These are phyloP conservation scores for Glomus cerebriforme DNA, from an alignment of 192 early-diverging fungal species.

Conservation along the genomic window DNA sequence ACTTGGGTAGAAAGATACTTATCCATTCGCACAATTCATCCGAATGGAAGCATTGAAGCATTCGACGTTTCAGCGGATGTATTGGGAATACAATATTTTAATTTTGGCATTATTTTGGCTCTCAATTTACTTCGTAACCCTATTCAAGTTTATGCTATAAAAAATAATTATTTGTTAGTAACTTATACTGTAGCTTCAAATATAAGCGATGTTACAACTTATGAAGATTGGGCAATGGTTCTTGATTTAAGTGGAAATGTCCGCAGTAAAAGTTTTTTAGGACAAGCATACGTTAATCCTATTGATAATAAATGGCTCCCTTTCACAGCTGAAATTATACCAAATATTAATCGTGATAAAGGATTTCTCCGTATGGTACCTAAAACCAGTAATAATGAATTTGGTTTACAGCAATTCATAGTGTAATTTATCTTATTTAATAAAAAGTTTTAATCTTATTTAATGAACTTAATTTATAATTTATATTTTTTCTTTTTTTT, in stretches of 20 bases:
- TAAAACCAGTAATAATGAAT: not conserved
- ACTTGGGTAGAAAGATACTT: too few relatives aligned
- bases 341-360: not conserved
- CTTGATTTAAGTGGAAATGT: not conserved
- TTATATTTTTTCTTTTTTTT: too few relatives aligned
- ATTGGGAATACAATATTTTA: too few relatives aligned
- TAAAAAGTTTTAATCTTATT: not conserved
- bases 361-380: not conserved
- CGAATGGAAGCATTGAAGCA: too few relatives aligned
- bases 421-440: not conserved
- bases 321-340: not conserved
- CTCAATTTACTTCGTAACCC: not conserved
- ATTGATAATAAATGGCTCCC: not conserved
- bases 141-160: not conserved
- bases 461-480: too few relatives aligned
- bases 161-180: not conserved
- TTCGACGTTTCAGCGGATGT: too few relatives aligned
- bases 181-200: not conserved
- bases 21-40: too few relatives aligned
- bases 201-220: not conserved
- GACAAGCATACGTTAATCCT: not conserved
- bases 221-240: not conserved
- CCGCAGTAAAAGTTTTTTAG: not conserved
- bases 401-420: not conserved
- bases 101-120: too few relatives aligned